Conservation (phyloP, 352 stramenopile species). For the Globisporangium rhizosaccharum region DNA sequence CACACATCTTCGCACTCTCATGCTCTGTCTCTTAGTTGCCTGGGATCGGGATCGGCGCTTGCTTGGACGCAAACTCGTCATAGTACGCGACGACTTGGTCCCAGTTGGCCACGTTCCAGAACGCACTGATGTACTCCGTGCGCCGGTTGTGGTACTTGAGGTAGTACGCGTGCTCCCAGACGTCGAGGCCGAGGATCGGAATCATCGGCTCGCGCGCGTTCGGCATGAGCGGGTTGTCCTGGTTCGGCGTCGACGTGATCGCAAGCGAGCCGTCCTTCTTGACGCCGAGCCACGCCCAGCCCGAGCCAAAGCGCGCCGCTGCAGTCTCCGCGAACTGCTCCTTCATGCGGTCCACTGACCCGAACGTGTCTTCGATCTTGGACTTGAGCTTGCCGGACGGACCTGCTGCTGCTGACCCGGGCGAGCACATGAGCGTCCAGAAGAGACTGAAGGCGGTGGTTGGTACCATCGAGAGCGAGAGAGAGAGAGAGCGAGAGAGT, state of each 20-base stretch:
- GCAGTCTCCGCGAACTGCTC: conserved; percentile 86
- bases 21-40: conserved; percentile 17
- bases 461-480: background rate
- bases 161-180: conserved; percentile 97
- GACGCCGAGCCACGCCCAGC: conserved; percentile 88
- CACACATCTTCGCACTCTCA: background rate
- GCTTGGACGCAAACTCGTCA: conserved; percentile 47
- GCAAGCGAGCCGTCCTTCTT: conserved; percentile 88
- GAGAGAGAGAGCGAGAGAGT: no score
- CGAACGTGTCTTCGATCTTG: conserved; percentile 88
- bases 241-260: conserved; percentile 95
- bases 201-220: conserved; percentile 72
- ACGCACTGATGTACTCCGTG: no score
- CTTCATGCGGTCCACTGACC: conserved; percentile 87
- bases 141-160: conserved; percentile 98
- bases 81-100: conserved; percentile 53
- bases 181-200: conserved; percentile 93
- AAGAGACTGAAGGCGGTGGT: conserved; percentile 80
- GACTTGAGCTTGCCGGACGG: conserved; percentile 75
- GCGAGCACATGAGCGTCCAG: conserved; percentile 90
- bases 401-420: conserved; percentile 68
- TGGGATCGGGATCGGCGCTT: conserved; percentile 43
- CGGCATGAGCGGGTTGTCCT: conserved; percentile 90
- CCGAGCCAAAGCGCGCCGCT: conserved; percentile 84
- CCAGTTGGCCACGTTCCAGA: conserved; percentile 44